A percentile compares a stretch with the other conserved stretches of the same genome.
Conservation (phyloP, 164 flowering plant genomes). For the Aristolochia contorta region DNA sequence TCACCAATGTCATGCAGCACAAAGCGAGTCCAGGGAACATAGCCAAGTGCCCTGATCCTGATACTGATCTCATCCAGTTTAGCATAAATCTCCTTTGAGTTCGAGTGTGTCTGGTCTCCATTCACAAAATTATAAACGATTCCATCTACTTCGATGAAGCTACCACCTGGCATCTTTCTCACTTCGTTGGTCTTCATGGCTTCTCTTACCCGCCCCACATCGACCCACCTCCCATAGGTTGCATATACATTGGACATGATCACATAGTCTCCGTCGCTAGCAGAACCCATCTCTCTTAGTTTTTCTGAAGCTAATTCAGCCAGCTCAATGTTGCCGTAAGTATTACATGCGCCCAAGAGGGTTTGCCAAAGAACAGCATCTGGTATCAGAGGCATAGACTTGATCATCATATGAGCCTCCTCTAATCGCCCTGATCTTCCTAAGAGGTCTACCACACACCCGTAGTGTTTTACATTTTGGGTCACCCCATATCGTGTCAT, state of each 20-base stretch:
- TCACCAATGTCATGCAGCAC: slow-evolving; percentile 87
- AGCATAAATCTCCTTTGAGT: slow-evolving; percentile 45
- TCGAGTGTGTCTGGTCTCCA: slow-evolving; percentile 51
- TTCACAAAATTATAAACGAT: slow-evolving; percentile 50
- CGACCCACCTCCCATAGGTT: slow-evolving; percentile 56
- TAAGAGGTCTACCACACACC: slow-evolving; percentile 67
- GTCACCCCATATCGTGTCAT: slow-evolving; percentile 37
- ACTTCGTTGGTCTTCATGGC: slow-evolving; percentile 64
- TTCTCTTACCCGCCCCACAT: slow-evolving; percentile 69
- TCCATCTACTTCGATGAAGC: slow-evolving; percentile 63
- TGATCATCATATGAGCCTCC: slow-evolving; percentile 50
- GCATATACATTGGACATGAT: slow-evolving; percentile 79
- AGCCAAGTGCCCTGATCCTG: slow-evolving; percentile 49
- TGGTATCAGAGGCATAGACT: slow-evolving; percentile 48
- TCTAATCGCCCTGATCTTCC: slow-evolving; percentile 68
- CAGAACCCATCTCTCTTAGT: slow-evolving; percentile 68
- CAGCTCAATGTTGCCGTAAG: slow-evolving; percentile 59
- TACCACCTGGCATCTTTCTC: slow-evolving; percentile 78
- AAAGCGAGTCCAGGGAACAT: slow-evolving; percentile 51
- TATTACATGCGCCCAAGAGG: slow-evolving; percentile 68
- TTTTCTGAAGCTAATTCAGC: slow-evolving; percentile 61
- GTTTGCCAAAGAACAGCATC: slow-evolving; percentile 84
- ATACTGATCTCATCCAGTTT: slow-evolving; percentile 73
- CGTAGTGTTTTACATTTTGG: slow-evolving; percentile 72
- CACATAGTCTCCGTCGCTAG: slow-evolving; percentile 65